phyloP scores from a whole-genome alignment of 495 filamentous ascomycete genomes.

The Podospora comata region DNA sequence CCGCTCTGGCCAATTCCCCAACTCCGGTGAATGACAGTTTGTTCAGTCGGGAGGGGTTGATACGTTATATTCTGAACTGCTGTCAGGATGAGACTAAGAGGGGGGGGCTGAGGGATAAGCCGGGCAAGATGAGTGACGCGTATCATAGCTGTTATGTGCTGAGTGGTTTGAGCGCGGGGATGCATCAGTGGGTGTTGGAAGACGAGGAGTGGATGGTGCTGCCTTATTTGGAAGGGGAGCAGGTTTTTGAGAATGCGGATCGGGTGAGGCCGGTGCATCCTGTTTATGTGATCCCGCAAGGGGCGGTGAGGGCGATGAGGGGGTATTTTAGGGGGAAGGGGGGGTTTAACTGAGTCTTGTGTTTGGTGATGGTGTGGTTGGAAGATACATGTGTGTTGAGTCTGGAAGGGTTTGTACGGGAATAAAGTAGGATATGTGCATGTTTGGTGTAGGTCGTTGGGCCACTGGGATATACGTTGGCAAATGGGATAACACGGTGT shows the following conservation, averaged over 20 bases:
- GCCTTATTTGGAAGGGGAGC: constrained; percentile 46
- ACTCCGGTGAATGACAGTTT: constrained; percentile 39
- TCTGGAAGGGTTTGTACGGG: not conserved
- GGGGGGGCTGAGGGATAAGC: constrained; percentile 92
- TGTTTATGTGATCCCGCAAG: constrained; percentile 77
- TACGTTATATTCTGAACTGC: constrained; percentile 82
- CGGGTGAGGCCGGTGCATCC: constrained; percentile 66
- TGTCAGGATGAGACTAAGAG: constrained; percentile 66
- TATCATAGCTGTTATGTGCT: constrained; percentile 94
- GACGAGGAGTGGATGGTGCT: constrained; percentile 55
- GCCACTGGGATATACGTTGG: too few species aligned
- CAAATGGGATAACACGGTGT: too few species aligned
- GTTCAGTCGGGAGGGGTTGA: constrained; percentile 80
- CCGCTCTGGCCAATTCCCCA: constrained; percentile 49
- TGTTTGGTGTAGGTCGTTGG: not conserved
- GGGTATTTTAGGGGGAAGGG: constrained; percentile 58
- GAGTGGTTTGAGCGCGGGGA: constrained; percentile 75
- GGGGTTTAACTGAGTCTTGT: constrained; percentile 36
- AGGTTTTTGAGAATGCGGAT: constrained; percentile 52
- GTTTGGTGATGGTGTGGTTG: not conserved
- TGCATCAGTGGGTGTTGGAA: constrained; percentile 67
- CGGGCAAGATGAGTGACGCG: constrained; percentile 76
- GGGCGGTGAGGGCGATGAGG: constrained; percentile 60
- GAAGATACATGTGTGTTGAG: not conserved
- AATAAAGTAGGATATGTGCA: not conserved